Base-by-base conservation (phyloP, 805 yeast species). In the Lachancea waltii region DNA sequence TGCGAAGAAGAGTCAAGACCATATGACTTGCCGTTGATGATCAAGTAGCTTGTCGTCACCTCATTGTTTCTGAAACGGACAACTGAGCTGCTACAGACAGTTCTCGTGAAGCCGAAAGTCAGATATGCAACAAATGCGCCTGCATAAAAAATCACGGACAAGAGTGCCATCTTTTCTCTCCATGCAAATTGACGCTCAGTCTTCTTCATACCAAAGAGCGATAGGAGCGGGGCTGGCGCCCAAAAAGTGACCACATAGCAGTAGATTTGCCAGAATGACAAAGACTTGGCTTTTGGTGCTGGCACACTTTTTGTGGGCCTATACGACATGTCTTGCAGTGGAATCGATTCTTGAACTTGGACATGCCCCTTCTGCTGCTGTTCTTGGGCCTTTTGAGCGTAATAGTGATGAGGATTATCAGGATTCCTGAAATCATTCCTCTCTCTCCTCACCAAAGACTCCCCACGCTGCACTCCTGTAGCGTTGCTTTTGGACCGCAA, bases 151-250 rank as follows among this genome's bases (percentile, higher is more conserved):
- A 90, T 87, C 38, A 87, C 70, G 1, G 92, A 72, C 30, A 90
- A 68, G 30, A 92, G 69, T 1, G 86, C 97, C 38, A 89, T 82
- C 56, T 90, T 90, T 55, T 92, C 98, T 54, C 98, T 74, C 98
- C 98, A 92, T 0, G 97, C 97, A 68, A 78, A 77, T 57, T 89
- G 97, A 43, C 95, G 76, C 30, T 79, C 89, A 48, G 77, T 76
- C 15, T 82, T 77, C 23, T 73, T 72, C 72, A 90, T 72, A 3
- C 97, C 97, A 61, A 77, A 82, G 30, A 84, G 59, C 30, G 65
- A 65, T 51, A 87, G 63, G 23, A 86, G 45, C 0, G 87, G 80
- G 3, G 81, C 74, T 1, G 97, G 95, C 3, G 95, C 94, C 92
- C 96, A 90, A 59, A 86, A 86, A 0, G 98, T 89, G 24, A 92